Base-by-base conservation (phyloP, 257 asterid species). In the Solanum chilense region DNA sequence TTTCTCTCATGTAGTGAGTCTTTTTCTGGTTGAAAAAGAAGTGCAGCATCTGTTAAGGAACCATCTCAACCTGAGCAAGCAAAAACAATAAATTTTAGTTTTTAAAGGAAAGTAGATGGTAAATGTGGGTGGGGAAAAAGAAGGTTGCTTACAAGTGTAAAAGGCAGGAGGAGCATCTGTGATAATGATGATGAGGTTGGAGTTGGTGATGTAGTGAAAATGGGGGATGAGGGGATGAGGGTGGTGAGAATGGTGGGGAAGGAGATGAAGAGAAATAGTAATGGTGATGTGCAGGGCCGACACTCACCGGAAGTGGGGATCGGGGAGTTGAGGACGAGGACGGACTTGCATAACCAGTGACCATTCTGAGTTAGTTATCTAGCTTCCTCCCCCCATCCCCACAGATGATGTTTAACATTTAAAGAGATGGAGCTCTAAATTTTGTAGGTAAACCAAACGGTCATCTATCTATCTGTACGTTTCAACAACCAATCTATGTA, bases 31-130 rank as follows among this genome's bases (percentile, higher is more conserved):
- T 27, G 69, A 47, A 18, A 80, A 45, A 29, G 66, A 16, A 49
- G 45, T 49, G 85, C 89, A 84, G 62, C 87, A 87, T 66, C 86
- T 88, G 44, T 60, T 29, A 52, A 87, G 68, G 89, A 89, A 44
- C 92, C 90, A 82, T 49, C 76, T 75, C 60, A 88, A 69, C 88
- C 93, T 88, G 91, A 47, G 21, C 12, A 21, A 27, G 68, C n/a
- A 16, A 44, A 45, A n/a, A 35, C 4, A 18, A 39, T 66, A 14
- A 41, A 15, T 44, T 44, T 11, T 25, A 78, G 66, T 25, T 27
- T 78, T 78, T 15, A 27, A 25, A 47, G 44, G 84, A 45, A 80
- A 56, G 31, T 16, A 27, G 18, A 80, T 35, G 20, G 80, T 42
- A 12, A 71, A 35, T 71, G 78, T 71, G 44, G 77, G 44, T 29